Conservation (phyloP, 352 stramenopile species). For the Bremia lactucae region DNA sequence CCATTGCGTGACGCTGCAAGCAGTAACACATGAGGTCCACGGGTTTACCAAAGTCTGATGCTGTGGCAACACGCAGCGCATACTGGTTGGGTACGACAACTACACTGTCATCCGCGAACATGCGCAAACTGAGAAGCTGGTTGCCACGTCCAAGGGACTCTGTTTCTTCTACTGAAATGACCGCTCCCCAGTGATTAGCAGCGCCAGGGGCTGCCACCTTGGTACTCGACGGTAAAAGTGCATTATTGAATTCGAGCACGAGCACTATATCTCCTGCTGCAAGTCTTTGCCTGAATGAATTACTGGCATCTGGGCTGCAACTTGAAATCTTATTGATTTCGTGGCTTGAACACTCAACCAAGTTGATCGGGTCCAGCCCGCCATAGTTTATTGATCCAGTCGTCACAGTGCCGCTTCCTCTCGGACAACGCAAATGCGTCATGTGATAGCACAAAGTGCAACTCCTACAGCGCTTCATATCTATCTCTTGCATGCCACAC, state of each 20-base stretch:
- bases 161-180: constrained; percentile 34
- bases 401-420: constrained; percentile 3
- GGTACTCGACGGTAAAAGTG: constrained; percentile 29
- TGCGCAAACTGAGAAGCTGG: constrained; percentile 40
- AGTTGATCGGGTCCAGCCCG: constrained; percentile 21
- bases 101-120: constrained; percentile 48
- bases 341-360: constrained; percentile 40
- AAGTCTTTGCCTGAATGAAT: constrained; percentile 23
- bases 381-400: constrained; percentile 1
- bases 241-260: constrained; percentile 56
- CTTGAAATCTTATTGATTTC: constrained; percentile 3
- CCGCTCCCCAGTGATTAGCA: constrained; percentile 53
- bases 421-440: constrained; percentile 38
- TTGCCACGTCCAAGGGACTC: constrained; percentile 32
- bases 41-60: constrained; percentile 29
- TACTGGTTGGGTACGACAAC: constrained; percentile 48
- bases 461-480: constrained; percentile 39
- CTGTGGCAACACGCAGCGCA: constrained; percentile 29
- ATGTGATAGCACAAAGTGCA: constrained; percentile 42
- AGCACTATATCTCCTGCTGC: constrained; percentile 50
- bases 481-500: constrained; percentile 36
- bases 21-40: constrained; percentile 35
- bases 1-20: constrained; percentile 44
- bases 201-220: constrained; percentile 24
- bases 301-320: constrained; percentile 17